Evolutionary conservation across 306 rosid species (phyloP), one percentile per base, ranked within the genome.

Genomic region (Quercus berberidifolia): DNA sequence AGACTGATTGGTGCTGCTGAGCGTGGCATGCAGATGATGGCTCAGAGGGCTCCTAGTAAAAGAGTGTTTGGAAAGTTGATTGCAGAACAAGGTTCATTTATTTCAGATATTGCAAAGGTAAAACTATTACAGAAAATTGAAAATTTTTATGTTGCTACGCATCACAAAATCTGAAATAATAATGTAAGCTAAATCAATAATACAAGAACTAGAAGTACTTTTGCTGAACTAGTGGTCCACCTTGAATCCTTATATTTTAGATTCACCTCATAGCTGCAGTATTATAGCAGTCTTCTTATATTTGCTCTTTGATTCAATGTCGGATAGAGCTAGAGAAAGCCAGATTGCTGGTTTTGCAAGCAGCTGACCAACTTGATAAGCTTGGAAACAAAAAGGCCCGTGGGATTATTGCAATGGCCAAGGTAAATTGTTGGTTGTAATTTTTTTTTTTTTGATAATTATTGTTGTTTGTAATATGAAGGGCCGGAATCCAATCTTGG

Each of bases 401-500:
- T 20, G 98, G 99, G 55, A 91, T 86, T 41, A 30, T 95, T 60
- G 98, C 99, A 87, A 95, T 95, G 98, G 97, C 98, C 43, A 91
- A 95, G 94, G 97, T 92, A 92, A 38, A 55, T 46, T 69, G 46
- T 55, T 78, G 30, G 51, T 83, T 65, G 52, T 52, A 76, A 9
- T 17, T 38, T 35, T 38, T 38, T 38, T 6, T 38, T 38, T 7
- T 38, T 38, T 6, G 0, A 35, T 35, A 38, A 38, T 38, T 38
- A 49, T 54, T 69, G 54, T 55, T 78, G 30, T 55, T 83, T 65
- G 55, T 52, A 76, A 17, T 17, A 19, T 41, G 14, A 80, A 46
- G 49, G 51, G 59, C 46, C 23, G 15, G 11, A 82, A 60, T 21
- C 62, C 54, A 46, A 46, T 46, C 58, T 18, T 74, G 23, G 46